phyloP scores from a whole-genome alignment of 805 yeast genomes.

The Limtongia smithiae region DNA sequence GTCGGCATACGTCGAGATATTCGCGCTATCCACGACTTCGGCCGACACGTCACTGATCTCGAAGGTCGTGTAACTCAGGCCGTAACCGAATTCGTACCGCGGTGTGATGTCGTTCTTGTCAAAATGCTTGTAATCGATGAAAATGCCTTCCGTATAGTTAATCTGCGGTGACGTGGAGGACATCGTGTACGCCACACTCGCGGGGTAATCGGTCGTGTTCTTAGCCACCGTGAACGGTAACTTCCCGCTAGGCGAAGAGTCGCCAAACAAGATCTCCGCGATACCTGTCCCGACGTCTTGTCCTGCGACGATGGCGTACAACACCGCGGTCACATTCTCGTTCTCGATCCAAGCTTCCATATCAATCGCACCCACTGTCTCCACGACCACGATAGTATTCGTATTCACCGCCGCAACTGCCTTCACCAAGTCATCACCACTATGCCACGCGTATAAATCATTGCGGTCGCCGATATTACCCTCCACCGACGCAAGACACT shows the following conservation, averaged over 20 bases:
- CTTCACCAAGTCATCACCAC: conserved; percentile 53
- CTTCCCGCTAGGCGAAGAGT: conserved; percentile 58
- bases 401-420: conserved; percentile 48
- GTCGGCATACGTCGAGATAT: conserved; percentile 36
- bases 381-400: conserved; percentile 58
- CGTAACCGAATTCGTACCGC: conserved; percentile 60
- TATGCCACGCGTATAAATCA: conserved; percentile 53
- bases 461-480: conserved; percentile 58
- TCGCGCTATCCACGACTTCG: conserved; percentile 43
- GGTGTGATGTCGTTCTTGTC: conserved; percentile 55
- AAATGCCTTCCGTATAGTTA: conserved; percentile 43
- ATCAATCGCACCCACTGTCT: conserved; percentile 58
- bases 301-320: conserved; percentile 58
- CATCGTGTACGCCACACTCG: conserved; percentile 35
- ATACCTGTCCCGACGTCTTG: conserved; percentile 53
- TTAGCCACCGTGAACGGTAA: conserved; percentile 63
- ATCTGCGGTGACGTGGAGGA: conserved; percentile 40
- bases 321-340: conserved; percentile 56
- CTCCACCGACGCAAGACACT: conserved; percentile 56
- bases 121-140: conserved; percentile 55
- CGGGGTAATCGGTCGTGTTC: conserved; percentile 47
- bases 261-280: conserved; percentile 58
- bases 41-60: conserved; percentile 42
- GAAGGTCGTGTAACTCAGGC: conserved; percentile 52
- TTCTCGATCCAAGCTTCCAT: conserved; percentile 55